Evolutionary conservation across 2,329 filamentous ascomycete species (phyloP), one percentile per base, ranked within the genome.

Genomic region (Coleophoma crateriformis): DNA sequence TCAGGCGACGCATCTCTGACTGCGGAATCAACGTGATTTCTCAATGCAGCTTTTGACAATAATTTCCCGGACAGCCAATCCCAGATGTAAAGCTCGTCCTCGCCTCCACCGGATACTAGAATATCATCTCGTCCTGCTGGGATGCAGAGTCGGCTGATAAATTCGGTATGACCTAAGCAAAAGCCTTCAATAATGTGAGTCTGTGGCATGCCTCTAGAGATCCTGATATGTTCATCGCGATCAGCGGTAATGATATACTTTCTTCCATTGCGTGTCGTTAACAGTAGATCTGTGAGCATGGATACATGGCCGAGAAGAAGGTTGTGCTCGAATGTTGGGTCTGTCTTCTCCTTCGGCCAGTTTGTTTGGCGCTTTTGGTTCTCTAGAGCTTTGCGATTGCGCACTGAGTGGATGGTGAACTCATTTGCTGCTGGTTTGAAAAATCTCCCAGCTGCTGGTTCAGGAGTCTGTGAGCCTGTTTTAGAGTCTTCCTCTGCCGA

Each of bases 241-340:
- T 88, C 85, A 15, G 80, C 76, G 12, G 84, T 87, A 43, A 88
- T 68, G 44, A 88, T 79, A 59, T 85, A 87, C 46, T 66, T 72
- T 48, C 76, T 74, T 15, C 66, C 66, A 10, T 58, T 49, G 52
- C 82, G 74, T 62, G 81, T 78, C 12, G 79, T 76, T 39, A 82
- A 73, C 2, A 74, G 68, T 46, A 96, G 66, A 61, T 89, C 85
- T 1, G 91, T 96, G 45, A 99, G 80, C 81, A 97, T 88, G 1
- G 92, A 96, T 13, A 99, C 94, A 68, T 99, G 94, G 12, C 94
- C 94, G 1, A 99, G 81, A 7, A 96, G 74, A 1, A 96, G 74
- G 35, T 84, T 80, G 58, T 90, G 81, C 59, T 90, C 85, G 64
- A 95, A 95, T 22, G 73, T 60, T 12, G 74, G 68, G 35, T 64